phyloP scores from a whole-genome alignment of 495 filamentous ascomycete species.

The Evansstolkia leycettana region DNA sequence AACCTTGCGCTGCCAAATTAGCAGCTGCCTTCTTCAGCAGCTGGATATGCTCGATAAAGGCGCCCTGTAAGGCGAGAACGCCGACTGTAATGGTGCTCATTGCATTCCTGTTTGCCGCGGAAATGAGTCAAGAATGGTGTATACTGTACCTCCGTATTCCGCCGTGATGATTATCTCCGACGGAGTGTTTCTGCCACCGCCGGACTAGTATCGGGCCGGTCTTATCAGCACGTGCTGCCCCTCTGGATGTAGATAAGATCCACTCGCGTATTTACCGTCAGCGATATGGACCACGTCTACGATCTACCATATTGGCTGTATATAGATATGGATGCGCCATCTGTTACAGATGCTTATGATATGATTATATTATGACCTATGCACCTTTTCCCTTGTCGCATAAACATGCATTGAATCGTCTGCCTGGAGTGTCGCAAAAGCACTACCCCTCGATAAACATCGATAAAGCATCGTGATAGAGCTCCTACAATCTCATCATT shows the following conservation, averaged over 20 bases:
- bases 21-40: conserved; percentile 57
- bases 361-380: too few species aligned
- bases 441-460: too few species aligned
- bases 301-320: too few species aligned
- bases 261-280: too few species aligned
- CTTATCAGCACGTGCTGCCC: conserved; percentile 18
- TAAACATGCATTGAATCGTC: too few species aligned
- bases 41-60: conserved; percentile 78
- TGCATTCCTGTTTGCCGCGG: neutral
- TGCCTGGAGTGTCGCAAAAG: too few species aligned
- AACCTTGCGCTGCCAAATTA: conserved; percentile 12
- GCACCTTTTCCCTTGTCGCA: too few species aligned
- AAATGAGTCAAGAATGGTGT: neutral
- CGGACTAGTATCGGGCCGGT: conserved; percentile 3
- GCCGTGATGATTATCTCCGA: neutral
- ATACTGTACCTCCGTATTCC: neutral
- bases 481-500: too few species aligned
- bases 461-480: conserved; percentile 5
- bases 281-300: too few species aligned
- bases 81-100: conserved; percentile 53
- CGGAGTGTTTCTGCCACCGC: conserved; percentile 1
- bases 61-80: conserved; percentile 86
- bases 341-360: too few species aligned
- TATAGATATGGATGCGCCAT: too few species aligned
- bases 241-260: too few species aligned